Conservation (phyloP, 257 asterid species). For the Solanum infundibuliforme region DNA sequence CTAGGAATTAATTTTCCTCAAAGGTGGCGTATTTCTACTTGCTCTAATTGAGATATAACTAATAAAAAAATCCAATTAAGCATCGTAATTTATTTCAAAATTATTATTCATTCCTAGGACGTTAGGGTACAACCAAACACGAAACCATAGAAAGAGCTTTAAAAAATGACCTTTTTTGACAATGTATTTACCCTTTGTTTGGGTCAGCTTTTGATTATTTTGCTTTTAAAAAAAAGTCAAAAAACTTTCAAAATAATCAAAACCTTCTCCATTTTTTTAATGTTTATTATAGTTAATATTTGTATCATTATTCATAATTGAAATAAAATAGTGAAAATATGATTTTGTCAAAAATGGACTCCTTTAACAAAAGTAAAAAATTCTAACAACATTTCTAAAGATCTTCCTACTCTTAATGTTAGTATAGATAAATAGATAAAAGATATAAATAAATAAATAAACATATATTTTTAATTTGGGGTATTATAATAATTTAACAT, state of each 20-base stretch:
- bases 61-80: background rate
- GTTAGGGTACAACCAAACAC: background rate
- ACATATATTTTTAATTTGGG: too few species aligned
- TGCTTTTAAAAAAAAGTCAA: too few species aligned
- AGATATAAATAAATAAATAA: too few species aligned
- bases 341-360: too few species aligned
- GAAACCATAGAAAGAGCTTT: background rate
- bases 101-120: background rate
- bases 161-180: background rate
- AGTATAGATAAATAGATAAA: too few species aligned
- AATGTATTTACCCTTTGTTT: background rate
- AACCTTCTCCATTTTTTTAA: background rate
- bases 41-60: background rate
- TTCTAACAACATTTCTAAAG: too few species aligned
- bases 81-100: background rate
- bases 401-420: too few species aligned
- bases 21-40: background rate
- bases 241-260: background rate
- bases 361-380: too few species aligned
- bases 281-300: too few species aligned
- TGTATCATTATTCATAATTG: too few species aligned
- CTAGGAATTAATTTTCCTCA: rapidly evolving
- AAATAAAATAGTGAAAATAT: too few species aligned
- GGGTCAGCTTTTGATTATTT: background rate
- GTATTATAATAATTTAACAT: too few species aligned